Evolutionary conservation across 2,329 filamentous ascomycete species (phyloP).

Genomic region (Sarocladium strictum): DNA sequence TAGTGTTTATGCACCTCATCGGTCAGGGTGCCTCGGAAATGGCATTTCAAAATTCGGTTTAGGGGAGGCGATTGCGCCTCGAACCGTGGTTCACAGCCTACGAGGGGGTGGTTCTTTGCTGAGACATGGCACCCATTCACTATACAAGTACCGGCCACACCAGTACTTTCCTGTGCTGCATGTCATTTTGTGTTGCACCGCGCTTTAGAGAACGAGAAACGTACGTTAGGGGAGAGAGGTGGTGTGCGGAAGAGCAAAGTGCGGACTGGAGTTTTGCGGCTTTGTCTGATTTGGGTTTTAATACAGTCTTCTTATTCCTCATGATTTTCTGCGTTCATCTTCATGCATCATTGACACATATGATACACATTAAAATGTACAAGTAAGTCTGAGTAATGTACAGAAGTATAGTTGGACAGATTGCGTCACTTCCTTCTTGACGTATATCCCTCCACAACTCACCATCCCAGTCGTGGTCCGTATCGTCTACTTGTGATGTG

Average conservation of each 20-base stretch:
- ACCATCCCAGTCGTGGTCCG: too few relatives aligned
- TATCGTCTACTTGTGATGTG: too few relatives aligned
- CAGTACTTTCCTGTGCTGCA: not conserved
- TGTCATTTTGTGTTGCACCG: conserved; percentile 7
- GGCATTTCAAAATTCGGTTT: not conserved
- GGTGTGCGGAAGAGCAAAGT: conserved; percentile 28
- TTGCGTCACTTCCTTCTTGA: too few relatives aligned
- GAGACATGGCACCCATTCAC: not conserved
- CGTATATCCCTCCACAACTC: too few relatives aligned
- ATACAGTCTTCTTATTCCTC: conserved; percentile 4
- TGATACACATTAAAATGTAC: not conserved
- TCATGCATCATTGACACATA: not conserved
- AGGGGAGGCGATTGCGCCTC: not conserved
- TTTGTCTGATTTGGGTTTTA: conserved; percentile 24
- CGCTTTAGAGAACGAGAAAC: conserved; percentile 3
- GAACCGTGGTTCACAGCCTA: not conserved
- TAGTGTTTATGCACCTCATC: conserved; percentile 3
- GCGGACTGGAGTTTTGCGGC: conserved; percentile 41
- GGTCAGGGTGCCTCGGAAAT: not conserved
- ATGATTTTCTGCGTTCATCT: not conserved
- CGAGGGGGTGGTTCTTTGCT: not conserved
- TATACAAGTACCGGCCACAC: not conserved
- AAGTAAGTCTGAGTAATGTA: too few relatives aligned
- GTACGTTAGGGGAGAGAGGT: conserved; percentile 11
- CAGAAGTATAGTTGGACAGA: too few relatives aligned